A percentile compares a stretch with the other conserved stretches of the same genome.
Evolutionary conservation across 1,139 yeast genomes (phyloP).

Genomic region (Candida labiduridarum): DNA sequence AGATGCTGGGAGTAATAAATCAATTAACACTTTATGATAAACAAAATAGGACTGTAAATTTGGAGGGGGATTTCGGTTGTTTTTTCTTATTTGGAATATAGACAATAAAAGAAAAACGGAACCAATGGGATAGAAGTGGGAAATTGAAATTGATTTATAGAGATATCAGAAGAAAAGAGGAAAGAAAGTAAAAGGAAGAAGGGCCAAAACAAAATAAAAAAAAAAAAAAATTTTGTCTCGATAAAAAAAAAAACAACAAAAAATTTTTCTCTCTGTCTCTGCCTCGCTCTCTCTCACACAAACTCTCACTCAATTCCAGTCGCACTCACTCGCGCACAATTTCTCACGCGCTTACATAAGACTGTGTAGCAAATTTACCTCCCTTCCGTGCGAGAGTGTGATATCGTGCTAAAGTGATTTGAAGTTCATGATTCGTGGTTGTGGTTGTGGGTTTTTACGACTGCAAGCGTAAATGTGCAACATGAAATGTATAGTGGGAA

Average conservation of each 20-base stretch:
- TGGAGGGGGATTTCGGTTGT: not conserved
- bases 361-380: too few relatives aligned
- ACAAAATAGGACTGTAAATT: not conserved
- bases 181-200: not conserved
- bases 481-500: too few relatives aligned
- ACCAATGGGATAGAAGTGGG: too few relatives aligned
- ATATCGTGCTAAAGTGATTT: too few relatives aligned
- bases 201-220: not conserved
- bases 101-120: not conserved
- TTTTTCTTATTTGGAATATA: not conserved
- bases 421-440: too few relatives aligned
- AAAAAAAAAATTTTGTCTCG: not conserved
- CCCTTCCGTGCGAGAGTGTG: too few relatives aligned
- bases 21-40: not conserved
- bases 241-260: not conserved
- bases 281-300: too few relatives aligned
- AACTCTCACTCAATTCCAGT: too few relatives aligned
- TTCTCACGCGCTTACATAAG: too few relatives aligned
- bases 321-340: too few relatives aligned
- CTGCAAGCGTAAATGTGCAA: too few relatives aligned
- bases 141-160: not conserved
- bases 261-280: not conserved
- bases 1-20: not conserved
- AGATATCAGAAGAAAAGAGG: not conserved
- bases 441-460: too few relatives aligned